Evolutionary conservation across 2,329 filamentous ascomycete species (phyloP).

Genomic region (Colletotrichum horii): DNA sequence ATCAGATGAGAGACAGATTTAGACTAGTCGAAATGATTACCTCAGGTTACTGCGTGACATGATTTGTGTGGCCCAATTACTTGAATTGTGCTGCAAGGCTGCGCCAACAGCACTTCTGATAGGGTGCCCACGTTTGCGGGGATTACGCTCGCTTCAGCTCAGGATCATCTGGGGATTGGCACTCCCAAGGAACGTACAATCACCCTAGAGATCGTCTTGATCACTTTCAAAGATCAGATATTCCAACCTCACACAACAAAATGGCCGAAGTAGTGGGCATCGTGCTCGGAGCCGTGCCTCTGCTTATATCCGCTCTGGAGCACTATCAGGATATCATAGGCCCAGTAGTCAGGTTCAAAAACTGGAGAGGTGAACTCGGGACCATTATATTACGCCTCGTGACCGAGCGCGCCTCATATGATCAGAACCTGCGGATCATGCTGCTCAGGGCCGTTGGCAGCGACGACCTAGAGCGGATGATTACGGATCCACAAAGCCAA

Average conservation of each 20-base stretch:
- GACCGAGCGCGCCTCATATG: background rate
- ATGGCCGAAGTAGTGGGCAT: constrained; percentile 25
- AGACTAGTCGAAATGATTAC: too few species aligned
- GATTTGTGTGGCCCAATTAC: too few species aligned
- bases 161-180: too few species aligned
- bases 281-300: constrained; percentile 26
- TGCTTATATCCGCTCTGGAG: constrained; percentile 24
- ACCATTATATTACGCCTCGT: background rate
- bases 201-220: too few species aligned
- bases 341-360: background rate
- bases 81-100: too few species aligned
- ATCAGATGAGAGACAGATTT: too few species aligned
- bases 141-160: too few species aligned
- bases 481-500: background rate
- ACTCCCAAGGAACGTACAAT: too few species aligned
- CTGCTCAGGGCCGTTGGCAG: background rate
- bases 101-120: too few species aligned
- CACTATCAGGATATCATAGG: constrained; percentile 16
- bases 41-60: too few species aligned
- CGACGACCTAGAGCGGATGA: background rate
- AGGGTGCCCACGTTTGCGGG: background rate
- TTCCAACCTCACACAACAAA: background rate
- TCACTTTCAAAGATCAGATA: too few species aligned
- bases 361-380: background rate
- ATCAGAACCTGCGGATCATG: background rate